Conservation (phyloP, 192 early-diverging fungal species). For the Backusella luteola region DNA sequence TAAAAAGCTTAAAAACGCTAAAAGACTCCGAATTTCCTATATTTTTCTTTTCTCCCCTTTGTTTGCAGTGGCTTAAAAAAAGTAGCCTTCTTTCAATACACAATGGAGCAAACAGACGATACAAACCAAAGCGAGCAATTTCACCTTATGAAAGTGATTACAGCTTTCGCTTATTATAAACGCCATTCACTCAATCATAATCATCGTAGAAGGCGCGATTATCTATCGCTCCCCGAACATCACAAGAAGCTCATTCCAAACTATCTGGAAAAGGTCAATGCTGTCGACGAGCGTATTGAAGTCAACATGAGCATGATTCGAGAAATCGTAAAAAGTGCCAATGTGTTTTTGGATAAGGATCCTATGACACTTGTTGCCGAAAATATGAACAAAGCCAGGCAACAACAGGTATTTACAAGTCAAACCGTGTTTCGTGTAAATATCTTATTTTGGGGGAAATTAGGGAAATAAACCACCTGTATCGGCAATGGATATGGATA, state of each 20-base stretch:
- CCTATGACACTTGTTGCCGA: conserved; percentile 22
- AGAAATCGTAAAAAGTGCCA: conserved; percentile 46
- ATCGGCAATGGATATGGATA: conserved; percentile 82
- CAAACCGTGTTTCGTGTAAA: neutral
- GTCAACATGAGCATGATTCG: conserved; percentile 58
- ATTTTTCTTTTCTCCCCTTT: no score
- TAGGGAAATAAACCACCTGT: conserved; percentile 36
- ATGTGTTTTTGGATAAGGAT: conserved; percentile 45
- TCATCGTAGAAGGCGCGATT: conserved; percentile 62
- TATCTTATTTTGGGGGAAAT: neutral
- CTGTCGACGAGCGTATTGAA: conserved; percentile 57
- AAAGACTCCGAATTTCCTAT: no score
- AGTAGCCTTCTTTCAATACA: no score
- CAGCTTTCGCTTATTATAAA: conserved; percentile 64
- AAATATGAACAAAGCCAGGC: conserved; percentile 25
- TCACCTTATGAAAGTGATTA: conserved; percentile 54
- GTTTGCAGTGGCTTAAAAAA: no score
- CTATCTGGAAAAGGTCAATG: conserved; percentile 62
- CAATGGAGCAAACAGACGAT: conserved; percentile 13
- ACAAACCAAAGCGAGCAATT: conserved; percentile 33
- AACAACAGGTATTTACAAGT: conserved; percentile 25
- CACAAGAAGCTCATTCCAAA: conserved; percentile 59
- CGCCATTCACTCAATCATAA: conserved; percentile 55
- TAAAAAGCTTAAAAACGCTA: no score
- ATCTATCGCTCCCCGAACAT: conserved; percentile 56